Evolutionary conservation across 345 rosid species (phyloP).

Genomic region (Salix brachista): DNA sequence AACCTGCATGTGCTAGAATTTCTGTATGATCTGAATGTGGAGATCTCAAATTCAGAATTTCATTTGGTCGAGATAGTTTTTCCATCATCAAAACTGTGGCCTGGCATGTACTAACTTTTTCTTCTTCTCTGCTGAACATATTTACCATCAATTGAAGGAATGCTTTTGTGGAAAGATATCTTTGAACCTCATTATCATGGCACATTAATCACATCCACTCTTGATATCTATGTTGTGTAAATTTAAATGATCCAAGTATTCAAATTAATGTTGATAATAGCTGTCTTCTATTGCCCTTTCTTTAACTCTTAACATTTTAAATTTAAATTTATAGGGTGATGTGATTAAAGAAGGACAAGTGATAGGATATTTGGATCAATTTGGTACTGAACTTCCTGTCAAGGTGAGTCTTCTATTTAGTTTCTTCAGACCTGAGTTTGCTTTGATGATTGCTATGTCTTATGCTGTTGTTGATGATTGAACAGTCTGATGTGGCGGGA

Average conservation of each 20-base stretch:
- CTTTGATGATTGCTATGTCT: slow-evolving; percentile 1
- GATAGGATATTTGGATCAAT: slow-evolving; percentile 78
- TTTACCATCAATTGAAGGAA: neutral
- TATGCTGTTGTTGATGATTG: slow-evolving; percentile 18
- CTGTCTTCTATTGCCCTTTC: neutral
- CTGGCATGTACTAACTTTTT: neutral
- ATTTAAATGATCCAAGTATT: neutral
- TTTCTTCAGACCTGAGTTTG: slow-evolving; percentile 2
- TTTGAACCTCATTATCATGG: neutral
- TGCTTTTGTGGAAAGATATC: neutral
- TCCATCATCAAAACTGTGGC: neutral
- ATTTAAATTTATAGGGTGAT: slow-evolving; percentile 58
- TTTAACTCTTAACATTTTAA: neutral
- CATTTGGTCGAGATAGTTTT: neutral
- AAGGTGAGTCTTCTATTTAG: slow-evolving; percentile 48
- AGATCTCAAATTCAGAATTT: neutral
- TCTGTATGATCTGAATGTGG: neutral
- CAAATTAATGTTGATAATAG: neutral
- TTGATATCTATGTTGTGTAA: neutral
- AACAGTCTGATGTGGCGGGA: slow-evolving; percentile 89
- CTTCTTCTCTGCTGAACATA: neutral
- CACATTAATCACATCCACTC: neutral
- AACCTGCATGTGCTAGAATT: neutral
- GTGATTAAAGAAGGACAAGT: slow-evolving; percentile 78
- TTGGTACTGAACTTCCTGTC: slow-evolving; percentile 75